Evolutionary conservation across 441 rosid genomes (phyloP), one percentile per base, ranked within the genome.

Genomic region (Gossypium davidsonii): DNA sequence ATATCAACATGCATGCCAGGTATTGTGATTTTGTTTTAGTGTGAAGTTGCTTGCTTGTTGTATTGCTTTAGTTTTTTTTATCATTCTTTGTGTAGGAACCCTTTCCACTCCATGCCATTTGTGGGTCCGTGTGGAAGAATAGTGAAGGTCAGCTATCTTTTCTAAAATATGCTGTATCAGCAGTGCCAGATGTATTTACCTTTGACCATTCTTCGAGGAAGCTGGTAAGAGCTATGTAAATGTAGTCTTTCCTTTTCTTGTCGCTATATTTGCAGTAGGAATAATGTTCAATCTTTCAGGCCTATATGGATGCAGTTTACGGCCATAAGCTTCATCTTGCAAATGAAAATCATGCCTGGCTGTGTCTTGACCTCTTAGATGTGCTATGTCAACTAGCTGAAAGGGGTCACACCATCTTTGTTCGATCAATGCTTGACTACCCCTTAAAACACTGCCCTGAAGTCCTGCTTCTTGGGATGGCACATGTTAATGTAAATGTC

Each of bases 391-490:
- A 91, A 85, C 85, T 95, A 66, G 91, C 97, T 70, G 98, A 95
- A 85, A 86, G 85, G 78, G 99, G 99, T 67, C 91, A 91, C 62
- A 75, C 92, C 76, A 83, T 77, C 75, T 73, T 79, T 75, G 88
- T 93, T 76, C 88, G 84, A 60, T 76, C 82, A 53, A 80, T 95
- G 85, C 92, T 95, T 31, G 87, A 89, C 73, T 87, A 88, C 82
- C 99, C 99, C 73, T 93, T 95, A 42, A 82, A 87, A 75, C 88
- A 87, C 76, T 95, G 94, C 76, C 97, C 99, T 44, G 97, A 87
- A 83, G 81, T 91, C 63, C 83, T 93, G 83, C 97, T 93, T 75
- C 84, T 91, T 53, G 98, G 97, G 81, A 85, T 95, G 89, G 79
- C 95, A 46, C 97, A 89, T 79, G 61, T 89, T 77, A 93, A 85